Base-by-base conservation (phyloP, 108 stramenopile genomes). In the Craspedostauros australis region DNA sequence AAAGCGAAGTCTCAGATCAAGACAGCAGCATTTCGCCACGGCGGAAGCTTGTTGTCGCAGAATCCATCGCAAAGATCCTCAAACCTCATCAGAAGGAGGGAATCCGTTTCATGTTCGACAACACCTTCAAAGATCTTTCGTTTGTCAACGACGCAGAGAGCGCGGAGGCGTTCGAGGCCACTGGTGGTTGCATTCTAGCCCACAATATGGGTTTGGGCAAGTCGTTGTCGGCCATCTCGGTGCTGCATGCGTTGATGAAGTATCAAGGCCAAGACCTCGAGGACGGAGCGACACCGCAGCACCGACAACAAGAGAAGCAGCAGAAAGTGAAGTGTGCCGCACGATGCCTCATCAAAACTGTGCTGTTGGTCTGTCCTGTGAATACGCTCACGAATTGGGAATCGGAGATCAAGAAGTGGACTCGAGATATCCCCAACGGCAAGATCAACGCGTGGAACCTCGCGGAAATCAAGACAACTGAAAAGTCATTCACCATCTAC, bases 31-130 rank as follows among this genome's bases (percentile, higher is more conserved):
- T 16, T 44, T 15, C 19, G 8, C 7, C 14, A n/a, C 38, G 19
- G 46, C 11, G 11, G 7, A 44, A 36, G 22, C 23, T 84, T 27
- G 42, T 57, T 15, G 50, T 88, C 23, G 78, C 71, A 26, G 29
- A 50, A 5, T 43, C 65, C 4, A 41, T 88, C 18, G 80, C 63
- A 14, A 20, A 25, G 24, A 38, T 61, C 19, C 54, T 88, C 61
- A 88, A 84, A 60, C 46, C 66, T 8, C 87, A 88, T 43, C 87
- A 88, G 56, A 42, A 61, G n/a, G 76, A 84, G 34, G 87, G 82
- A 0, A 54, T 88, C 20, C 43, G 73, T 27, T 84, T 82, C 54
- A 82, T 84, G 50, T 88, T 74, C 73, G 52, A 54, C 21, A 84
- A 76, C 40, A 24, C 80, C 8, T 88, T 77, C 55, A 48, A 44